These are phyloP conservation scores for Mrakia frigida DNA, from an alignment of 768 basidiomycete species.

Conservation along the genomic window DNA sequence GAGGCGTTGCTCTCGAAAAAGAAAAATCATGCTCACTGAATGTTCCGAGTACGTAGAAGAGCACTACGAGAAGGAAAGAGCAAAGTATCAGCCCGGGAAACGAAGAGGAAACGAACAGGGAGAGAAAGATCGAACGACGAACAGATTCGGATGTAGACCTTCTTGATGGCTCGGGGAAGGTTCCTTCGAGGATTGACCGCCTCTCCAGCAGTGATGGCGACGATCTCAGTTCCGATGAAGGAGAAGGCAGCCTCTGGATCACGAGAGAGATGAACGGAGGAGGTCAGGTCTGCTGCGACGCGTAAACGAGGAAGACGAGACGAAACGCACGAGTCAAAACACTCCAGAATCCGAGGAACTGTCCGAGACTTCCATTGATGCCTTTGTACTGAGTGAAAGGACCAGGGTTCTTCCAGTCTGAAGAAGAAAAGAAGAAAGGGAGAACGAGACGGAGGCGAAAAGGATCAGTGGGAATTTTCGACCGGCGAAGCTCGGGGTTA, in stretches of 20 bases:
- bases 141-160: constrained; percentile 69
- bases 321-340: not conserved
- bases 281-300: not conserved
- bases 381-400: constrained; percentile 68
- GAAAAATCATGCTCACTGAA: no score
- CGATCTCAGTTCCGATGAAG: constrained; percentile 87
- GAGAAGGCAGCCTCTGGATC: constrained; percentile 72
- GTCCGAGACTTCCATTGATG: constrained; percentile 61
- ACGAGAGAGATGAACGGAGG: constrained; percentile 43
- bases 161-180: constrained; percentile 62
- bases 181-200: constrained; percentile 74
- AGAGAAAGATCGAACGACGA: no score
- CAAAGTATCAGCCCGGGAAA: no score
- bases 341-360: constrained; percentile 49
- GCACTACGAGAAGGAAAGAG: no score
- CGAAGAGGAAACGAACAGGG: no score
- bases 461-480: no score
- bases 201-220: constrained; percentile 46
- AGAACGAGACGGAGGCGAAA: no score
- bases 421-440: no score
- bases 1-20: no score
- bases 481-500: no score
- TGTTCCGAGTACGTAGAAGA: constrained; percentile 60
- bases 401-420: constrained; percentile 77
- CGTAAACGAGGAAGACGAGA: not conserved